Evolutionary conservation across 2,329 filamentous ascomycete genomes (phyloP), one percentile per base, ranked within the genome.

Genomic region (Thelonectria blattea): DNA sequence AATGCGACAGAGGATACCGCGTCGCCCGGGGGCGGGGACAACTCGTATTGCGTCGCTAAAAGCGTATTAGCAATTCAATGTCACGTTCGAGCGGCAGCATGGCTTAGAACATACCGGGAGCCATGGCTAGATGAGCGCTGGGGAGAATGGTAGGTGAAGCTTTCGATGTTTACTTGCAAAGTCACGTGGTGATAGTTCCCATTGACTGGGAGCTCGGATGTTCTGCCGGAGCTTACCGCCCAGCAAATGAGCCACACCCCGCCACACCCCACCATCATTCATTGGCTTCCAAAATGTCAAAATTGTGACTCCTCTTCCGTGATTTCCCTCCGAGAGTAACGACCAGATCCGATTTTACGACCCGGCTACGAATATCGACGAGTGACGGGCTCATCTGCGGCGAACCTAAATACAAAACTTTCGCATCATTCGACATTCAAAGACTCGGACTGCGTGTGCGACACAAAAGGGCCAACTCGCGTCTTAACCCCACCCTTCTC

Each of bases 1-100:
- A 96, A 99, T 72, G 88, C 88, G 71, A 98, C 81, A 22, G 92
- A 84, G 49, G 94, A 96, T 71, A 98, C 90, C 70, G 91, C 91
- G 78, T 99, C 95, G 68, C 85, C 85, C 11, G 95, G 95, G 48
- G 93, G 89, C 70, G 92, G 87, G 62, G 88, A 84, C 72, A 97
- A 85, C 77, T 95, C 90, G 79, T 91, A 93, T 83, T 96, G 92
- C 66, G 88, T 82, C 76, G 84, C 85, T 88, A 63, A 42, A 30
- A 14, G 15, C 18, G 17, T 27, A 61, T 75, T 58, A 73, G 66
- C 15, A 54, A 58, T 12, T 2, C 39, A 24, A 53, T 51, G 8
- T 3, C 4, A 6, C 11, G 49, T 10, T 15, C 15, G 11, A 14
- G 9, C 9, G 10, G 32, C 27, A 43, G 20, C 14, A 11, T 3